Evolutionary conservation across 1,284 basidiomycete genomes (phyloP), one percentile per base, ranked within the genome.

Genomic region (Pseudozyma tsukubaensis): DNA sequence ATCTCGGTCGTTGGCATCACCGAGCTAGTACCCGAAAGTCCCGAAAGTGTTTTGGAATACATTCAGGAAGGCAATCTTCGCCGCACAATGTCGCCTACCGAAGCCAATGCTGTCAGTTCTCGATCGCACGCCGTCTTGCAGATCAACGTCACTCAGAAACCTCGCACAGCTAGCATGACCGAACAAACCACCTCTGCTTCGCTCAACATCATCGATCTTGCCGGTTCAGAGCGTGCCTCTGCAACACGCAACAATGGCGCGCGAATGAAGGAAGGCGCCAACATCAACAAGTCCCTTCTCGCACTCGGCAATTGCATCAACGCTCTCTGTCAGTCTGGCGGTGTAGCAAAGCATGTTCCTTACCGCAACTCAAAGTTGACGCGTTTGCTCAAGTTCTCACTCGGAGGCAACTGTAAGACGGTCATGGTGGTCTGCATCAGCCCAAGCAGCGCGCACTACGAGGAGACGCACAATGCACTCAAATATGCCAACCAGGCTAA

Each of bases 401-500:
- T 84, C n/a, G 83, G 83, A 16, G 83, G 83, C 50, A 84, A 84
- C 67, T 84, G 83, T 72, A 82, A 83, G 59, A 84, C 83, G 11
- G 82, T 83, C 48, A 84, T 84, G 83, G 83, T 84, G 24, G 83
- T 83, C 51, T 84, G 83, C 53, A 80, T 83, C 71, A 78, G 74
- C 40, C 83, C 83, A 0, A 80, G 78, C n/a, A 83, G 81, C 35
- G 73, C 74, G 0, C 83, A 84, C 57, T 84, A 83, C 69, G 83
- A 84, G 36, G 83, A 84, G 67, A 84, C 83, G 29, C 79, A 83
- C 69, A 84, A 84, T 35, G 83, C 83, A 13, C 82, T 84, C 72
- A 83, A 84, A 68, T 84, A 84, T 60, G 83, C 83, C 34, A 83
- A 83, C 59, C 82, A 82, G 53, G 83, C 83, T 50, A 84, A 84